These are phyloP conservation scores for Sisymbrium irio DNA, from an alignment of 345 rosid species.

Conservation along the genomic window DNA sequence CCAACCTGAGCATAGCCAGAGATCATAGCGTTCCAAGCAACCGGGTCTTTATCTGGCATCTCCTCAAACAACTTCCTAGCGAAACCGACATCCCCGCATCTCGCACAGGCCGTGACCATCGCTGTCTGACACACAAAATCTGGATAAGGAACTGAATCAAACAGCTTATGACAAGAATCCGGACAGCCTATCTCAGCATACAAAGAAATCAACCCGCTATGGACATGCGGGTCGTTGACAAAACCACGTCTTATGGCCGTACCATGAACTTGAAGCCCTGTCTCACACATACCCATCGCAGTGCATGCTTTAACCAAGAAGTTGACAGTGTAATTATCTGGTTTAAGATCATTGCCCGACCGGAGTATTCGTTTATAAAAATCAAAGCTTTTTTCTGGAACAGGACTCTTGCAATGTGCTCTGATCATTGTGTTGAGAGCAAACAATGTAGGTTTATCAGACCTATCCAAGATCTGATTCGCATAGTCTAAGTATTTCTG, in stretches of 20 bases:
- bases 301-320: constrained; percentile 56
- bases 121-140: constrained; percentile 64
- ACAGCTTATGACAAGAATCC: constrained; percentile 44
- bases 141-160: constrained; percentile 38
- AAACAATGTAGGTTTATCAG: constrained; percentile 46
- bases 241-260: constrained; percentile 50
- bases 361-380: constrained; percentile 38
- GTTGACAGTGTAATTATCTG: constrained; percentile 63
- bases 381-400: constrained; percentile 44
- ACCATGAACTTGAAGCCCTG: constrained; percentile 45
- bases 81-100: constrained; percentile 47
- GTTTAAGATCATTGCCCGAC: constrained; percentile 32
- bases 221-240: constrained; percentile 53
- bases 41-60: constrained; percentile 53
- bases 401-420: constrained; percentile 49
- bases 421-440: constrained; percentile 60
- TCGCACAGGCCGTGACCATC: constrained; percentile 60
- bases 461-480: constrained; percentile 44
- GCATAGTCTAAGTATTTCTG: constrained; percentile 47
- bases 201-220: constrained; percentile 53
- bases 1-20: constrained; percentile 56
- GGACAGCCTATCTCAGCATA: constrained; percentile 51
- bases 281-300: constrained; percentile 29
- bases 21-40: constrained; percentile 66
- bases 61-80: constrained; percentile 53